Percentiles rank a stretch among this genome's conserved stretches.
Evolutionary conservation across 2,329 filamentous ascomycete species (phyloP).

Genomic region (Tolypocladium inflatum): DNA sequence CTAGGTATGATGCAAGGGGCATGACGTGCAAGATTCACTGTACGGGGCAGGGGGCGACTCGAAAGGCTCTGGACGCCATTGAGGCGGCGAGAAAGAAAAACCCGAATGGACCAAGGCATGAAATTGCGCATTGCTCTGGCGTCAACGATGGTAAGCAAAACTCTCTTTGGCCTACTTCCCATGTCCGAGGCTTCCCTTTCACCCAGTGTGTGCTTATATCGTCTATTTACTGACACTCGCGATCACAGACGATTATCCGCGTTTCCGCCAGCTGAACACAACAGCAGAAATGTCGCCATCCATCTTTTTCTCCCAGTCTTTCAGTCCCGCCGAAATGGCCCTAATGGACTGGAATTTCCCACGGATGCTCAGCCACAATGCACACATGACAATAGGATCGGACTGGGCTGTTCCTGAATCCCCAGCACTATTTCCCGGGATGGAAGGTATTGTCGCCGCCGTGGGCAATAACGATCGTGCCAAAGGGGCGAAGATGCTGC

Average conservation of each 20-base stretch:
- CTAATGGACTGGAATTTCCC: neutral
- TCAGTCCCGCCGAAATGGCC: neutral
- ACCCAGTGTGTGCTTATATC: no score
- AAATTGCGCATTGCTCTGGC: neutral
- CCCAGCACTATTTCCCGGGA: neutral
- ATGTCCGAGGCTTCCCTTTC: neutral
- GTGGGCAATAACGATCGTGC: neutral
- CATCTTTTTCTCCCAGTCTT: neutral
- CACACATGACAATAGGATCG: conserved; percentile 1
- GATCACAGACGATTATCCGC: neutral
- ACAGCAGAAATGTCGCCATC: conserved; percentile 1
- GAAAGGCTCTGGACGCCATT: neutral
- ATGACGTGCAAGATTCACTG: conserved; percentile 4
- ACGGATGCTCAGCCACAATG: neutral
- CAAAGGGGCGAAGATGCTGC: neutral
- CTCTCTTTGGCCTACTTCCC: neutral
- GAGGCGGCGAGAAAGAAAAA: neutral
- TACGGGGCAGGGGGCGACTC: neutral
- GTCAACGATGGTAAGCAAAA: neutral
- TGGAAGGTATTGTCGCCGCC: neutral
- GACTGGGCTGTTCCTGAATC: conserved; percentile 1
- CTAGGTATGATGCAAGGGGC: neutral
- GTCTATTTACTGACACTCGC: no score
- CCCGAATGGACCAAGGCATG: neutral
- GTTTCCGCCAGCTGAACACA: neutral